A percentile compares a stretch with the other conserved stretches of the same genome.
Conservation (phyloP, 768 basidiomycete genomes). For the Kondoa subrosea region DNA sequence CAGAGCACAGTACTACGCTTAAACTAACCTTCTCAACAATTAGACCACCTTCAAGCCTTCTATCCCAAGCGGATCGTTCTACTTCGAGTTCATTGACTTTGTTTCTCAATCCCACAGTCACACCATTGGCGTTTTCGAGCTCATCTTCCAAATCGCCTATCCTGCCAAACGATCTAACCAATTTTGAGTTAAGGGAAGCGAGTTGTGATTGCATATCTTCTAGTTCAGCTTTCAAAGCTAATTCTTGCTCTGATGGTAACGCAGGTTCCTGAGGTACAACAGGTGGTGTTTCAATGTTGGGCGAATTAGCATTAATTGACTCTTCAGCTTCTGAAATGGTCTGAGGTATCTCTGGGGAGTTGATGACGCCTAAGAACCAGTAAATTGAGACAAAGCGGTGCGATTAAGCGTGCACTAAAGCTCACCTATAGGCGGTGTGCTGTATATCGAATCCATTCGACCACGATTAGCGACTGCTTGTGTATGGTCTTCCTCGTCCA, state of each 20-base stretch:
- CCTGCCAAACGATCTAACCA: conserved; percentile 78
- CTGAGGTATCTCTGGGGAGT: not conserved
- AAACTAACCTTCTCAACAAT: conserved; percentile 59
- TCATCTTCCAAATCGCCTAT: conserved; percentile 86
- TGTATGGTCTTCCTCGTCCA: not conserved
- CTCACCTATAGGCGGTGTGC: not conserved
- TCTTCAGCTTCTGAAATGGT: not conserved
- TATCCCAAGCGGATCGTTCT: conserved; percentile 70
- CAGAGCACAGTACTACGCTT: not conserved
- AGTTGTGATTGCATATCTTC: conserved; percentile 80
- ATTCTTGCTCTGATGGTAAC: not conserved
- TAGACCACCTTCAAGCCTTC: conserved; percentile 74
- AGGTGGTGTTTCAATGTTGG: too few species aligned
- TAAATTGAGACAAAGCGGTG: too few species aligned
- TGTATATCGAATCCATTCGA: not conserved
- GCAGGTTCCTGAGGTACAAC: not conserved
- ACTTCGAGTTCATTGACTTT: conserved; percentile 63
- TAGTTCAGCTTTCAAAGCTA: conserved; percentile 55
- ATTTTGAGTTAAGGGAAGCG: conserved; percentile 73
- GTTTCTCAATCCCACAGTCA: conserved; percentile 45
- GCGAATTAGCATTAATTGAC: too few species aligned
- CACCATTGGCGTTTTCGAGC: conserved; percentile 49
- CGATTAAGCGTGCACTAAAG: too few species aligned
- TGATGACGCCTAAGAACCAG: too few species aligned
- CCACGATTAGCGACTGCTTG: not conserved